Evolutionary conservation across 1,139 yeast genomes (phyloP).

Genomic region (Diutina pseudorugosa): DNA sequence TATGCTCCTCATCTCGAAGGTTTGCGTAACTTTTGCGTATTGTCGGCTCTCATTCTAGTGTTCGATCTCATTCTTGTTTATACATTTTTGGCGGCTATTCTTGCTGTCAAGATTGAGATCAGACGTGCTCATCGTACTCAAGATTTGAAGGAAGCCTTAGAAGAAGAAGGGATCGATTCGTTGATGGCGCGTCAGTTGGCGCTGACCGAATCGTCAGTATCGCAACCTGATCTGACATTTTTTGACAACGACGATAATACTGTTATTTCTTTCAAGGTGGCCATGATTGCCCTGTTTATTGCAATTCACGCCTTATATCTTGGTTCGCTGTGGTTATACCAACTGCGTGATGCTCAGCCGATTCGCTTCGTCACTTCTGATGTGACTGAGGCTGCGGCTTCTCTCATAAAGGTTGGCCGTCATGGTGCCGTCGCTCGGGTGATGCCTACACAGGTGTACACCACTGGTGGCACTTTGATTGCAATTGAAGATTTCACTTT

Average conservation of each 20-base stretch:
- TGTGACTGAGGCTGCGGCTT: constrained; percentile 28
- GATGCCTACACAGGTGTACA: constrained; percentile 54
- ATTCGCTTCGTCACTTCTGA: constrained; percentile 13
- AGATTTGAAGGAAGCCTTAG: constrained; percentile 67
- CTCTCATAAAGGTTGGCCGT: constrained; percentile 28
- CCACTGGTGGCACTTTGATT: constrained; percentile 53
- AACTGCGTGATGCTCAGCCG: constrained; percentile 19
- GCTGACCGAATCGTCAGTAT: constrained; percentile 11
- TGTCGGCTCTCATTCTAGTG: constrained; percentile 60
- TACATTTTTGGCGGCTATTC: constrained; percentile 77
- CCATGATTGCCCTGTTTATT: constrained; percentile 49
- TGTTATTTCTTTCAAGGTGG: constrained; percentile 53
- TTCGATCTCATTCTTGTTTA: constrained; percentile 66
- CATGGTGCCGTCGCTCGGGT: constrained; percentile 55
- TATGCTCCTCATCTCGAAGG: constrained; percentile 66
- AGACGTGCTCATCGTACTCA: constrained; percentile 80
- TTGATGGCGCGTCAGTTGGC: constrained; percentile 49
- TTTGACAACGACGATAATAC: constrained; percentile 1
- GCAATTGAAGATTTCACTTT: constrained; percentile 55
- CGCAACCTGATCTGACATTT: neutral
- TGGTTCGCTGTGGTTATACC: constrained; percentile 63
- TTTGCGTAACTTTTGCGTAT: constrained; percentile 73
- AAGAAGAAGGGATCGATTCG: constrained; percentile 85
- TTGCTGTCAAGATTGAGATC: constrained; percentile 84
- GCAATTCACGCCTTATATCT: constrained; percentile 66